These are phyloP conservation scores for Sporothrix dimorphospora DNA, from an alignment of 2,329 filamentous ascomycete species.

Conservation along the genomic window DNA sequence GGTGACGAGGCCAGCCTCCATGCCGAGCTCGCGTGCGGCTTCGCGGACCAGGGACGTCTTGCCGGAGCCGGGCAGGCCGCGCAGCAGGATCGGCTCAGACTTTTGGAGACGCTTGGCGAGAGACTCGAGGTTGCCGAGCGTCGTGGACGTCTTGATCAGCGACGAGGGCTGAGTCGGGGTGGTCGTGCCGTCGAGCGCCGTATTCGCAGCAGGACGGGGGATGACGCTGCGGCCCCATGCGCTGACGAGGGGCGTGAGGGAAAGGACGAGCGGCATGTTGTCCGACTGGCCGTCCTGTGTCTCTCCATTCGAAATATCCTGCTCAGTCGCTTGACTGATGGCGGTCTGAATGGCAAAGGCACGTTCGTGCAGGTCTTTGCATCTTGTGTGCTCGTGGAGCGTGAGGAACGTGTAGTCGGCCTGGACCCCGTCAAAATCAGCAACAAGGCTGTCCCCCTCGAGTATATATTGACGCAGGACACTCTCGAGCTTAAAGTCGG, in stretches of 20 bases:
- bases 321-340: slow-evolving; percentile 13
- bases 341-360: slow-evolving; percentile 44
- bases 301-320: neutral
- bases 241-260: slow-evolving; percentile 63
- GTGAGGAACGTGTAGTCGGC: slow-evolving; percentile 79
- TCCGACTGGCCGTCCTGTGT: neutral
- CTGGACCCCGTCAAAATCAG: slow-evolving; percentile 71
- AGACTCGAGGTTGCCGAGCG: slow-evolving; percentile 68
- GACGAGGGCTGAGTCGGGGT: slow-evolving; percentile 45
- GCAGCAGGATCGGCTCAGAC: slow-evolving; percentile 73
- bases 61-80: slow-evolving; percentile 82
- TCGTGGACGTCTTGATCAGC: slow-evolving; percentile 73
- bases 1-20: slow-evolving; percentile 82
- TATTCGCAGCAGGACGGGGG: slow-evolving; percentile 58
- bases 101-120: slow-evolving; percentile 70
- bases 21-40: slow-evolving; percentile 77
- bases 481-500: slow-evolving; percentile 75
- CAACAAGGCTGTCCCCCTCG: slow-evolving; percentile 62
- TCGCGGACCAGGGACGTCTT: slow-evolving; percentile 89
- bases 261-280: slow-evolving; percentile 35
- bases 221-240: slow-evolving; percentile 69
- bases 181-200: neutral
- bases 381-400: slow-evolving; percentile 60
- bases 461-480: slow-evolving; percentile 70
- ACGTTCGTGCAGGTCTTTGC: slow-evolving; percentile 49